A percentile compares a stretch with the other conserved stretches of the same genome.
Conservation (phyloP, 345 rosid genomes). For the Excoecaria cochinchinensis region DNA sequence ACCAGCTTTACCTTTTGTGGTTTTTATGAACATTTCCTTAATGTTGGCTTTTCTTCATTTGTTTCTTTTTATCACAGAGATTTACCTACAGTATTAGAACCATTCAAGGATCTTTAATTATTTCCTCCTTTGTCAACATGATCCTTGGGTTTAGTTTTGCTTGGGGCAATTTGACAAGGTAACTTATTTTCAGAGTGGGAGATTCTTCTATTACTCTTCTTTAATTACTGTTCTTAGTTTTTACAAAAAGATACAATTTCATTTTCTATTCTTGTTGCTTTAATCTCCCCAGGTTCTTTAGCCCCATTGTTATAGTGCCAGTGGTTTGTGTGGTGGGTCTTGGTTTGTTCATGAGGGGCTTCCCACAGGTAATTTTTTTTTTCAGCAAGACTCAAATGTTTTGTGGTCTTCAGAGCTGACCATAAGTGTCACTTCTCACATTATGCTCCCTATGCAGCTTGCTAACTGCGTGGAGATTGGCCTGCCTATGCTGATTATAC, state of each 20-base stretch:
- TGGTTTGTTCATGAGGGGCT: constrained; percentile 84
- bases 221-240: neutral
- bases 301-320: constrained; percentile 72
- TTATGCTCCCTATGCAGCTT: constrained; percentile 50
- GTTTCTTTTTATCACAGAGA: constrained; percentile 44
- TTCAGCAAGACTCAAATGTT: neutral
- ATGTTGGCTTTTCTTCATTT: neutral
- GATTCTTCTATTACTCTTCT: neutral
- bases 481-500: constrained; percentile 86
- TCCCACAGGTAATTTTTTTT: constrained; percentile 69
- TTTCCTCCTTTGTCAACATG: constrained; percentile 81
- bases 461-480: constrained; percentile 91
- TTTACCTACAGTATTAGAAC: constrained; percentile 74
- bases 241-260: neutral
- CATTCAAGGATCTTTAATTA: constrained; percentile 86
- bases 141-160: constrained; percentile 65
- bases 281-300: constrained; percentile 50
- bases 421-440: neutral
- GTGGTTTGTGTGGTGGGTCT: constrained; percentile 76
- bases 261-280: constrained; percentile 10
- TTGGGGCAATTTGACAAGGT: constrained; percentile 87
- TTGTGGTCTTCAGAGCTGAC: neutral
- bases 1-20: too few relatives aligned
- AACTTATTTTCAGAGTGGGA: constrained; percentile 6
- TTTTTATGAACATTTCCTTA: neutral